phyloP scores from a whole-genome alignment of 495 filamentous ascomycete genomes.

The Hyaloscypha hepaticicola region DNA sequence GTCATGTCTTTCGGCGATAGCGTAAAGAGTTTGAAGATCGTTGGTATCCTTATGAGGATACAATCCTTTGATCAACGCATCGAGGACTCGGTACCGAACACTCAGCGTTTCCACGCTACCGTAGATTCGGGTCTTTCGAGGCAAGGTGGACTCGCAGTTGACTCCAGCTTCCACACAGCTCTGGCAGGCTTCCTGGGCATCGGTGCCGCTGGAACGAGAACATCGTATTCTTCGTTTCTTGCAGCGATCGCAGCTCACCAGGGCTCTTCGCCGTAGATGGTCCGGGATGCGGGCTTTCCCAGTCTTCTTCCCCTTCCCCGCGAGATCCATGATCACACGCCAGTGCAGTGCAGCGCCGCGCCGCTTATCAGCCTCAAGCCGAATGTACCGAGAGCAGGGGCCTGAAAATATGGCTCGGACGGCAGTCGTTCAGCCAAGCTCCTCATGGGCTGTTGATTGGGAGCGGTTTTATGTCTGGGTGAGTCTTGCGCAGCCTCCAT shows the following conservation, averaged over 20 bases:
- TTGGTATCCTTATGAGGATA: constrained; percentile 45
- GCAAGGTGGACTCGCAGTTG: constrained; percentile 45
- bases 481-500: not conserved
- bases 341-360: not conserved
- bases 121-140: constrained; percentile 48
- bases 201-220: constrained; percentile 32
- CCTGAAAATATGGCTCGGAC: not conserved
- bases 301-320: constrained; percentile 24
- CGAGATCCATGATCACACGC: constrained; percentile 16
- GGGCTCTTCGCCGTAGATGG: constrained; percentile 35
- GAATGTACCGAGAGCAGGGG: not conserved
- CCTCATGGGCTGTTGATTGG: not conserved
- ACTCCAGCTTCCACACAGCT: constrained; percentile 42
- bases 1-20: constrained; percentile 29
- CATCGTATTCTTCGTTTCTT: constrained; percentile 43
- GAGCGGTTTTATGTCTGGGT: not conserved
- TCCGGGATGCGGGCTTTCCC: constrained; percentile 38
- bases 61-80: constrained; percentile 45
- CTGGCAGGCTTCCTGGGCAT: constrained; percentile 38
- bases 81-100: constrained; percentile 43
- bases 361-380: not conserved
- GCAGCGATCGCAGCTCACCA: constrained; percentile 40
- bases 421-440: not conserved
- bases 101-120: constrained; percentile 51
- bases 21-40: constrained; percentile 28